Base-by-base conservation (phyloP, 2,329 filamentous ascomycete species). In the Talaromyces atroroseus region DNA sequence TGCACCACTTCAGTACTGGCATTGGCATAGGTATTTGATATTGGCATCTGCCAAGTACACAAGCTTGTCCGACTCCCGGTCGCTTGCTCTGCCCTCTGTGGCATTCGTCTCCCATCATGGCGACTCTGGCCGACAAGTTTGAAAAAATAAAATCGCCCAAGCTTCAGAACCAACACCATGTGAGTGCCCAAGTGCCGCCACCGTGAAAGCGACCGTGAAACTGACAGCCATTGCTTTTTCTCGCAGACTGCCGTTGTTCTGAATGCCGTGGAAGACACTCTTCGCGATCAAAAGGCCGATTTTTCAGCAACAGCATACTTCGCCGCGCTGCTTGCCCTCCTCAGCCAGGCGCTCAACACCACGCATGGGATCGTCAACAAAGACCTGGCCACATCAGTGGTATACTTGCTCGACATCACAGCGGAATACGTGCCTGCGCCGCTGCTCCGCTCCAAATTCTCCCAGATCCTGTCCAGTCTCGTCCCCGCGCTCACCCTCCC, bases 81-180 rank as follows among this genome's bases (percentile, higher is more conserved):
- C 2, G 61, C 59, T n/a, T 52, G 59, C 57, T 60, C 63, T 65
- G 64, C 63, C 50, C 47, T 51, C 18, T 49, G 45, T 49, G 40
- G 29, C 49, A 45, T 50, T 49, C n/a, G n/a, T 16, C 10, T 46
- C 10, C n/a, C n/a, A 75, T 65, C 65, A 79, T 79, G 77, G 72
- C 74, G 76, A 84, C 84, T 74, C 78, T 97, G 68, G 85, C 88
- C 72, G 92, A 96, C 80, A 95, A 91, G 80, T 84, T 99, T 72
- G 89, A 92, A 78, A 96, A 95, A 83, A 96, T 97, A 74, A 89
- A 94, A 76, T 94, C 89, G 70, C 94, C 94, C 56, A 96, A 95
- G 75, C 84, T 96, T 67, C 90, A 97, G 75, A 96, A 89, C 72
- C 92, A 96, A 77, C 86, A 95, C 74, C 90, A 92, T 82, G 91